Evolutionary conservation across 768 basidiomycete species (phyloP).

Genomic region (Boletus subparvulus): DNA sequence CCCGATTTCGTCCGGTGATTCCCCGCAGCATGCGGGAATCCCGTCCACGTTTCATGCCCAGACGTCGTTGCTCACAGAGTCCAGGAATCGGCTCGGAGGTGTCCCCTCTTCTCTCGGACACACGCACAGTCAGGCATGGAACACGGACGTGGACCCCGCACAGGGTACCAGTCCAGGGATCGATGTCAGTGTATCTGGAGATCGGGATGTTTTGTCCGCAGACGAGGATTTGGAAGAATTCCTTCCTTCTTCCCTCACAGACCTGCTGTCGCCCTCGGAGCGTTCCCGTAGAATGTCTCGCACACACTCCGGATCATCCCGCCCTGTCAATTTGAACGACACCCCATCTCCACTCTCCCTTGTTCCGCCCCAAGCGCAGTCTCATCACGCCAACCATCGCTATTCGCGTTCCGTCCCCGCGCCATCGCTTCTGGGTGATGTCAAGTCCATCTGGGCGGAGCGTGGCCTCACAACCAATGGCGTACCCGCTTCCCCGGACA

Average conservation of each 20-base stretch:
- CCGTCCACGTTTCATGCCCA: slow-evolving; percentile 79
- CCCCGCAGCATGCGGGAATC: slow-evolving; percentile 42
- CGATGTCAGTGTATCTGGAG: slow-evolving; percentile 32
- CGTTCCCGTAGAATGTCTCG: slow-evolving; percentile 78
- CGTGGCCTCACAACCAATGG: slow-evolving; percentile 35
- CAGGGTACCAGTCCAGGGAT: slow-evolving; percentile 14
- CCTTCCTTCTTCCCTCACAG: slow-evolving; percentile 83
- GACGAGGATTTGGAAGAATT: slow-evolving; percentile 88
- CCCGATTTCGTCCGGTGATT: slow-evolving; percentile 41
- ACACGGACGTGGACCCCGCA: slow-evolving; percentile 22
- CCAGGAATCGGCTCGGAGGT: slow-evolving; percentile 41
- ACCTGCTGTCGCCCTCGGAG: slow-evolving; percentile 88
- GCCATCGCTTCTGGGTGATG: slow-evolving; percentile 69
- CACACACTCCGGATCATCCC: slow-evolving; percentile 50
- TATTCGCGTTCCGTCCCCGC: slow-evolving; percentile 84
- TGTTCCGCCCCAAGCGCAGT: slow-evolving; percentile 15
- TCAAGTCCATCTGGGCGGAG: slow-evolving; percentile 81
- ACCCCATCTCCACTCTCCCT: slow-evolving; percentile 19
- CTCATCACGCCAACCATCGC: slow-evolving; percentile 48
- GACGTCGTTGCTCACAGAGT: slow-evolving; percentile 43
- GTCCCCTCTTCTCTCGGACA: slow-evolving; percentile 64
- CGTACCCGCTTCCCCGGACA: slow-evolving; percentile 40
- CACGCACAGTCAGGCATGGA: slow-evolving; percentile 27
- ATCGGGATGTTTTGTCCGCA: slow-evolving; percentile 39
- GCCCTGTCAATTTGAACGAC: slow-evolving; percentile 22